Evolutionary conservation across 2,329 filamentous ascomycete genomes (phyloP), one percentile per base, ranked within the genome.

Genomic region (Cladosporium sp.): DNA sequence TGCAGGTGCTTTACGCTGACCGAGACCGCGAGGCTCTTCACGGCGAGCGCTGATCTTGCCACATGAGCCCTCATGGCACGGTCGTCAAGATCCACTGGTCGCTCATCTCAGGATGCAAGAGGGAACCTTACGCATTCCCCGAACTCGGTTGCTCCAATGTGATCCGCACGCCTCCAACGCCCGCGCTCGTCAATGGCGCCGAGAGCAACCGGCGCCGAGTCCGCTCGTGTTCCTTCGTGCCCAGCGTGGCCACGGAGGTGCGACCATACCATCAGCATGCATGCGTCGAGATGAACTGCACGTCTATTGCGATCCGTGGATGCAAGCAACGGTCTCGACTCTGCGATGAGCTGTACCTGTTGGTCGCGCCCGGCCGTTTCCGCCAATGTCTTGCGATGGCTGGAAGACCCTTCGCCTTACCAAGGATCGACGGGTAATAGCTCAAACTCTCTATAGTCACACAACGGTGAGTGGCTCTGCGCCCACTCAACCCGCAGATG

Each of bases 11-110:
- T 30, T 20, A 50, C 11, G 34, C 17, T 22, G 49, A 17, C 15
- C 34, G 34, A 38, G 34, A 8, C 11, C 34, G 12, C 22, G 34
- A 51, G n/a, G 34, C 49, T 51, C 49, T 51, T 51, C 49, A 51
- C 49, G 49, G 30, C 49, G 20, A 17, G 34, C 30, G 14, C 14
- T 25, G 30, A 17, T 9, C 20, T 45, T 45, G 42, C 42, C 42
- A 45, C 42, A 45, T 45, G 34, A 38, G 49, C 49, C 34, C 49
- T 51, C 49, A 51, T 51, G 49, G 49, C 49, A 51, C 49, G 49
- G 49, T 22, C 49, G 19, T 51, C 17, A 38, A 51, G 49, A 19
- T 8, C 12, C 49, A 51, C 34, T 38, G 19, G 34, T 19, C 17
- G 28, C 30, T 37, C 49, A 34, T 51, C 11, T 51, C 12, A 34